Percentiles rank a stretch among this genome's conserved stretches.
phyloP scores from a whole-genome alignment of 208 protist species.

The Angomonas ambiguus region DNA sequence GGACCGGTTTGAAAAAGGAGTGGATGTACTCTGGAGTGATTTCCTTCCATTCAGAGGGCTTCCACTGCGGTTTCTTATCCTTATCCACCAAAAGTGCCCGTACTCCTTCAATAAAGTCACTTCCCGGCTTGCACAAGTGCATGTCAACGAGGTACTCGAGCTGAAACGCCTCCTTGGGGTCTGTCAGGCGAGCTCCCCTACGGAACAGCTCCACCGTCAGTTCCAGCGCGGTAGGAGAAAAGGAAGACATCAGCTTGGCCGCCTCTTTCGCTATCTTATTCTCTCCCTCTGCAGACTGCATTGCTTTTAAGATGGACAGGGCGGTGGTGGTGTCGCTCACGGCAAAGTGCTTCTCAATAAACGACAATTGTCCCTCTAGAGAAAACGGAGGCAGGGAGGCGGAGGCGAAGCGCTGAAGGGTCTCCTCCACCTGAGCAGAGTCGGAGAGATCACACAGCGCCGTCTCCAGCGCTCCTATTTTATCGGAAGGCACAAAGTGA shows the following conservation, averaged over 20 bases:
- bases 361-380: conserved; percentile 25
- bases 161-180: conserved; percentile 44
- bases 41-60: conserved; percentile 38
- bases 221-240: conserved; percentile 53
- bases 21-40: conserved; percentile 30
- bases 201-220: conserved; percentile 54
- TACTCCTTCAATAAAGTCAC: conserved; percentile 80
- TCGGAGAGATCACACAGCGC: conserved; percentile 31
- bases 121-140: conserved; percentile 19
- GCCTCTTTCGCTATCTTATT: conserved; percentile 29
- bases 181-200: conserved; percentile 26
- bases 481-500: conserved; percentile 61
- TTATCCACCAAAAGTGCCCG: conserved; percentile 80
- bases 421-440: conserved; percentile 24
- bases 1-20: conserved; percentile 29
- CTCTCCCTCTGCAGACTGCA: conserved; percentile 18
- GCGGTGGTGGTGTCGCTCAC: conserved; percentile 29
- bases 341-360: conserved; percentile 31
- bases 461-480: conserved; percentile 47
- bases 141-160: conserved; percentile 58
- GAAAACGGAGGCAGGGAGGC: conserved; percentile 40
- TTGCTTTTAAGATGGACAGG: conserved; percentile 34
- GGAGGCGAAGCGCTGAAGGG: conserved; percentile 36
- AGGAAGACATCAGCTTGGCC: conserved; percentile 22
- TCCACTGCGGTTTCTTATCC: conserved; percentile 73